phyloP scores from a whole-genome alignment of 257 asterid genomes.

The Solanum acaule region DNA sequence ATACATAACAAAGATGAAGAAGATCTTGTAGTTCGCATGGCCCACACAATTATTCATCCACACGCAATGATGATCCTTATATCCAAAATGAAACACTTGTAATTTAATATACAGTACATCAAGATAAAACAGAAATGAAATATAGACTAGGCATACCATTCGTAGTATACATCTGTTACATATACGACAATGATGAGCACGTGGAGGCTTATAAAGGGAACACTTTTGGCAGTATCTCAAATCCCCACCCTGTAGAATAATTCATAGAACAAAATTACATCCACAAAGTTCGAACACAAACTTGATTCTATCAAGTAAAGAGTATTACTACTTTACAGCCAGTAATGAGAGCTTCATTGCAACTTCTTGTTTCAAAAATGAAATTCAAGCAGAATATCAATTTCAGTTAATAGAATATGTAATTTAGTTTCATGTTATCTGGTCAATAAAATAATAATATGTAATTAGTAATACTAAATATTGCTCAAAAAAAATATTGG shows the following conservation, averaged over 20 bases:
- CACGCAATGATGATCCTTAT: slow-evolving; percentile 88
- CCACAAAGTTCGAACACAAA: neutral
- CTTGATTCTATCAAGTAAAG: neutral
- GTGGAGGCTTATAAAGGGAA: slow-evolving; percentile 78
- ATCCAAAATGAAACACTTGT: slow-evolving; percentile 35
- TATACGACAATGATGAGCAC: slow-evolving; percentile 91
- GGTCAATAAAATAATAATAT: neutral
- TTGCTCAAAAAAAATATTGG: neutral
- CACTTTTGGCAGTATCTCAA: slow-evolving; percentile 94
- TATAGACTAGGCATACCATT: slow-evolving; percentile 56
- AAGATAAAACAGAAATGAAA: slow-evolving; percentile 19
- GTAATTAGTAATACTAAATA: neutral
- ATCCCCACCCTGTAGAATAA: slow-evolving; percentile 72
- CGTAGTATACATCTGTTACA: slow-evolving; percentile 86
- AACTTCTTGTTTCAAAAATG: neutral
- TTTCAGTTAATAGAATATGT: neutral
- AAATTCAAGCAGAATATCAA: neutral
- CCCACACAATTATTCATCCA: slow-evolving; percentile 98
- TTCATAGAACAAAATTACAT: neutral
- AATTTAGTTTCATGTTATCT: neutral
- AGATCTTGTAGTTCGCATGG: slow-evolving; percentile 79
- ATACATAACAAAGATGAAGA: slow-evolving; percentile 63
- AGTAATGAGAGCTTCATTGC: neutral
- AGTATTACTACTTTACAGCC: neutral
- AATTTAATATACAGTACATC: slow-evolving; percentile 15